Conservation (phyloP, 169 alveolate species). For the Cryptosporidium muris region DNA sequence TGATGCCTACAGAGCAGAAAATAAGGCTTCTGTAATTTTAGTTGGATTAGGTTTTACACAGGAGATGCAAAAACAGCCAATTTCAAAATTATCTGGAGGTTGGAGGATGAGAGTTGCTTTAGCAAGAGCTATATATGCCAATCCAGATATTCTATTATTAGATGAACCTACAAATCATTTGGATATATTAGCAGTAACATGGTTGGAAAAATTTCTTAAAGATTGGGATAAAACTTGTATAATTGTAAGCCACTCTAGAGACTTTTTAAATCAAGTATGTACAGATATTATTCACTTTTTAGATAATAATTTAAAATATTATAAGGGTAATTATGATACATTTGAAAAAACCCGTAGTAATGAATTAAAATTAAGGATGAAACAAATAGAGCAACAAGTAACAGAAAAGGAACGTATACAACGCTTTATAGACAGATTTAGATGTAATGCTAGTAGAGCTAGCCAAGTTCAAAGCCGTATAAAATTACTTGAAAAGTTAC, state of each 20-base stretch:
- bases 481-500: slow-evolving; percentile 91
- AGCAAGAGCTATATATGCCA: slow-evolving; percentile 83
- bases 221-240: slow-evolving; percentile 90
- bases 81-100: slow-evolving; percentile 90
- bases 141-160: slow-evolving; percentile 90
- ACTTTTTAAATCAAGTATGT: slow-evolving; percentile 92
- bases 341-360: slow-evolving; percentile 92
- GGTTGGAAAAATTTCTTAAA: slow-evolving; percentile 92
- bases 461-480: slow-evolving; percentile 94
- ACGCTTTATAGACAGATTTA: slow-evolving; percentile 92
- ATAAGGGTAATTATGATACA: slow-evolving; percentile 93
- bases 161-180: slow-evolving; percentile 95
- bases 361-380: slow-evolving; percentile 84
- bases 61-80: slow-evolving; percentile 83
- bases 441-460: slow-evolving; percentile 94
- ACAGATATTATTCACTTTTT: slow-evolving; percentile 94
- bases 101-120: slow-evolving; percentile 80
- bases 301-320: slow-evolving; percentile 85
- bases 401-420: slow-evolving; percentile 91
- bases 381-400: slow-evolving; percentile 88
- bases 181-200: slow-evolving; percentile 93
- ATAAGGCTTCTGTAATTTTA: slow-evolving; percentile 88
- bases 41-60: slow-evolving; percentile 92
- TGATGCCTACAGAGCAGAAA: slow-evolving; percentile 92
- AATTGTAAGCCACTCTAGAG: slow-evolving; percentile 96